A percentile compares a stretch with the other conserved stretches of the same genome.
These are phyloP conservation scores for Pseudocercospora ulei DNA, from an alignment of 2,329 filamentous ascomycete genomes.

Conservation along the genomic window DNA sequence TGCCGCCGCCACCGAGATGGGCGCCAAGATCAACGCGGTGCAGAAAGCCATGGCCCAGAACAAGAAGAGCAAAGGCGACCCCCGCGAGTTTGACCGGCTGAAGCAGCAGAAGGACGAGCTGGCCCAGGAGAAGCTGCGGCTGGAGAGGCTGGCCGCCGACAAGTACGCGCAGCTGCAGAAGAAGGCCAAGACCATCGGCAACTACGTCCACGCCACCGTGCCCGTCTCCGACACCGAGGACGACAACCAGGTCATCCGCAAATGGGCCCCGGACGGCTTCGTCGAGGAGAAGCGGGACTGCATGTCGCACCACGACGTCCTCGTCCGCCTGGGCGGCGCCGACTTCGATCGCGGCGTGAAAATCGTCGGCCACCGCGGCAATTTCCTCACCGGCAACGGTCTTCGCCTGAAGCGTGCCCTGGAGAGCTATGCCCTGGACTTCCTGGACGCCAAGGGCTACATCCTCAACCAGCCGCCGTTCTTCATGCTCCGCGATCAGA, in stretches of 20 bases:
- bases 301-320: slow-evolving; percentile 90
- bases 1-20: slow-evolving; percentile 62
- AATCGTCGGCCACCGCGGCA: slow-evolving; percentile 86
- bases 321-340: slow-evolving; percentile 78
- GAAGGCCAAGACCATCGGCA: slow-evolving; percentile 78
- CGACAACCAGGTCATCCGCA: slow-evolving; percentile 66
- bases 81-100: slow-evolving; percentile 66
- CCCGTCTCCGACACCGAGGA: slow-evolving; percentile 74
- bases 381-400: slow-evolving; percentile 83
- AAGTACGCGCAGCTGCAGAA: slow-evolving; percentile 65
- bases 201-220: slow-evolving; percentile 82
- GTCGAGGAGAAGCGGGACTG: slow-evolving; percentile 63
- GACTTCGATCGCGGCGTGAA: slow-evolving; percentile 89
- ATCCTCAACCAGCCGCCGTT: slow-evolving; percentile 61
- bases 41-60: slow-evolving; percentile 85
- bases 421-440: slow-evolving; percentile 89
- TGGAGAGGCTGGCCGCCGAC: slow-evolving; percentile 62
- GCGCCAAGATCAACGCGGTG: slow-evolving; percentile 73
- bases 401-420: slow-evolving; percentile 86
- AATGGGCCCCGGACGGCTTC: slow-evolving; percentile 70
- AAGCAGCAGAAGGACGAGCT: slow-evolving; percentile 67
- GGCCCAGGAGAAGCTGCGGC: slow-evolving; percentile 70
- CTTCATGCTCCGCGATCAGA: slow-evolving; percentile 90
- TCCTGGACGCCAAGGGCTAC: slow-evolving; percentile 63
- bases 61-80: slow-evolving; percentile 91